These are phyloP conservation scores for Leptographium wingfieldii DNA, from an alignment of 2,329 filamentous ascomycete species.

Conservation along the genomic window DNA sequence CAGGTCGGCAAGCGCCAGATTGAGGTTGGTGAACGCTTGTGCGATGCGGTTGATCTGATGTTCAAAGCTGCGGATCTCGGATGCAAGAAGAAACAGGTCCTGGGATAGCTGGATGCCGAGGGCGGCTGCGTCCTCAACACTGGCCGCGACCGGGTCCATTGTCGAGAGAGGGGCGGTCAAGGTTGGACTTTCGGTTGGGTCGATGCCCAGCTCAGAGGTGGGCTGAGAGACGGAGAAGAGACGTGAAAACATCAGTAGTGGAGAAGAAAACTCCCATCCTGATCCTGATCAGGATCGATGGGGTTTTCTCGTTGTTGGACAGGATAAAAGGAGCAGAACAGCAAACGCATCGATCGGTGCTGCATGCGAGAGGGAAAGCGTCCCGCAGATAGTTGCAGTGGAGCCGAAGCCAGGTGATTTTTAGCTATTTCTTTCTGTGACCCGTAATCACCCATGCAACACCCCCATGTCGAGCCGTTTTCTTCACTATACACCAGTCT, in stretches of 20 bases:
- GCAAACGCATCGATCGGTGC: background rate
- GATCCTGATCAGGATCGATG: background rate
- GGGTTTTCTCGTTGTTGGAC: background rate
- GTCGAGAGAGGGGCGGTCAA: background rate
- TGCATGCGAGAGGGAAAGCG: background rate
- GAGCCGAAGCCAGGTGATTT: background rate
- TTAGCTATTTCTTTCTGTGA: background rate
- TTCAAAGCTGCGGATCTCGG: slow-evolving; percentile 6
- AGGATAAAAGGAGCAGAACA: background rate
- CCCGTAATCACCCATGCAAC: background rate
- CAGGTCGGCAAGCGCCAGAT: slow-evolving; percentile 9
- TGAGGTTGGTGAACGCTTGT: slow-evolving; percentile 11
- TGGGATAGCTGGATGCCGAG: slow-evolving; percentile 9
- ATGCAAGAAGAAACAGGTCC: slow-evolving; percentile 10
- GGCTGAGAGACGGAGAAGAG: background rate
- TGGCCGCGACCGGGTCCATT: slow-evolving; percentile 7
- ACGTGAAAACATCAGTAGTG: background rate
- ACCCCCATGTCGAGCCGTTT: background rate
- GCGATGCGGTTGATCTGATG: slow-evolving; percentile 11
- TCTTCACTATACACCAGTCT: background rate
- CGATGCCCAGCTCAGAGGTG: background rate
- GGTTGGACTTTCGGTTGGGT: background rate
- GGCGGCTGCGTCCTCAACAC: slow-evolving; percentile 8
- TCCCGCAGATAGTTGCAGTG: background rate
- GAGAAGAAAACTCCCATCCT: background rate